A percentile compares a stretch with the other conserved stretches of the same genome.
These are phyloP conservation scores for Staphylotrichum longicolle DNA, from an alignment of 495 filamentous ascomycete species.

Conservation along the genomic window DNA sequence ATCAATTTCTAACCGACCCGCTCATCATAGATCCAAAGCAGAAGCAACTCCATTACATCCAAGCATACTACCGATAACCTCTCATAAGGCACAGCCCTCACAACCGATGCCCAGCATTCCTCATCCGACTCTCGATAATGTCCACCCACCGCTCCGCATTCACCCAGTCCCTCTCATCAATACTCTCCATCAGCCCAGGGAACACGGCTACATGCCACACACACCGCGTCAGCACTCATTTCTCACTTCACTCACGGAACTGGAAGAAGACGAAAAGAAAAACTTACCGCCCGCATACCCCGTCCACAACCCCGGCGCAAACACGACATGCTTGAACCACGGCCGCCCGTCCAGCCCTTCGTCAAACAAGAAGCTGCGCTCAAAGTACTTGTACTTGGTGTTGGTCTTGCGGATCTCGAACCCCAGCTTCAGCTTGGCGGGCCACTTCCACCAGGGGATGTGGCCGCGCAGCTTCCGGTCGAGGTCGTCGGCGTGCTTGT, in stretches of 20 bases:
- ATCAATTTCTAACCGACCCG: too few relatives aligned
- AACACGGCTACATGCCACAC: constrained; percentile 56
- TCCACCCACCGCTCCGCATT: constrained; percentile 73
- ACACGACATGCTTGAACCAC: constrained; percentile 94
- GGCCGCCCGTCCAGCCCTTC: constrained; percentile 75
- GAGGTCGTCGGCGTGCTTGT: constrained; percentile 60
- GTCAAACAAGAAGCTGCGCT: constrained; percentile 76
- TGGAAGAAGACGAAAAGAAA: not conserved
- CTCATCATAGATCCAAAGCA: not conserved
- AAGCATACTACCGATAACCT: not conserved
- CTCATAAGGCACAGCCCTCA: not conserved
- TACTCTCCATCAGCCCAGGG: constrained; percentile 80
- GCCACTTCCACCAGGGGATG: constrained; percentile 80
- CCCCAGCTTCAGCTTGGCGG: constrained; percentile 61
- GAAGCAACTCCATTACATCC: not conserved
- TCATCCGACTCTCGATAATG: constrained; percentile 69
- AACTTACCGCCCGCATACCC: constrained; percentile 71
- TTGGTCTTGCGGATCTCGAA: constrained; percentile 64
- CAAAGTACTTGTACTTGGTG: constrained; percentile 70
- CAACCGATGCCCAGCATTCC: constrained; percentile 56
- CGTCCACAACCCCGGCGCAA: constrained; percentile 84
- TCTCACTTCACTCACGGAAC: not conserved
- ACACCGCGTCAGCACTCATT: constrained; percentile 16
- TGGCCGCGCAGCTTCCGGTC: constrained; percentile 62
- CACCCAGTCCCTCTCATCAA: constrained; percentile 72